Percentiles rank a stretch among this genome's conserved stretches.
Evolutionary conservation across 306 rosid genomes (phyloP).

Genomic region (Prunus padus): DNA sequence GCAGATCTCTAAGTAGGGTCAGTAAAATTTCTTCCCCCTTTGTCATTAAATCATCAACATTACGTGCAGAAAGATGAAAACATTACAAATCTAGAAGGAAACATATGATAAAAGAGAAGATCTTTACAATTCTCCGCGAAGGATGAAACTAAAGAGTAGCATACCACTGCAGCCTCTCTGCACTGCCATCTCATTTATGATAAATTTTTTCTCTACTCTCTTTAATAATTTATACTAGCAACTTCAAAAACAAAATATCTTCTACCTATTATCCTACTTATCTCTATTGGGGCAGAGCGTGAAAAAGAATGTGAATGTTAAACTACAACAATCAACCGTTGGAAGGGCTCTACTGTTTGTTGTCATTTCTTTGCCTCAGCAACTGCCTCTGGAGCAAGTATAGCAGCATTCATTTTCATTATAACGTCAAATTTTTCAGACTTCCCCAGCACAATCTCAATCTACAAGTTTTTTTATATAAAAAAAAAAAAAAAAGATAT

Average conservation of each 20-base stretch:
- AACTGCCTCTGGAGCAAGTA: constrained; percentile 40
- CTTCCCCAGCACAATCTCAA: constrained; percentile 90
- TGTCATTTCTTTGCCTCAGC: constrained; percentile 48
- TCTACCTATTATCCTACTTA: constrained; percentile 38
- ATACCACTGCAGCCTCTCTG: constrained; percentile 13
- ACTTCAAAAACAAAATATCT: constrained; percentile 13
- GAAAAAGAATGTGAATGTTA: constrained; percentile 37
- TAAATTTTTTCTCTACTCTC: constrained; percentile 16
- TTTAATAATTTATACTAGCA: constrained; percentile 31
- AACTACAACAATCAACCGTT: constrained; percentile 53
- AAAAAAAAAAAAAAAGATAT: background rate
- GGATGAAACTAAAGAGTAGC: constrained; percentile 20
- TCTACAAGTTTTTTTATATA: constrained; percentile 50
- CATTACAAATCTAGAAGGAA: constrained; percentile 32
- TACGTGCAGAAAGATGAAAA: constrained; percentile 33
- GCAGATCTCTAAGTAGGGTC: background rate
- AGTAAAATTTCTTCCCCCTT: background rate
- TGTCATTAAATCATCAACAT: background rate
- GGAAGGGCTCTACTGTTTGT: constrained; percentile 18
- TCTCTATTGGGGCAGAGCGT: constrained; percentile 33
- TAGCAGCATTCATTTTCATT: constrained; percentile 55
- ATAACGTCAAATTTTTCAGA: constrained; percentile 79
- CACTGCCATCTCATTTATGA: constrained; percentile 11
- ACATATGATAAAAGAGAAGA: constrained; percentile 31
- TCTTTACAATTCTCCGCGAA: constrained; percentile 40